Conservation (phyloP, 805 yeast genomes). For the Kockiozyma suomiensis region DNA sequence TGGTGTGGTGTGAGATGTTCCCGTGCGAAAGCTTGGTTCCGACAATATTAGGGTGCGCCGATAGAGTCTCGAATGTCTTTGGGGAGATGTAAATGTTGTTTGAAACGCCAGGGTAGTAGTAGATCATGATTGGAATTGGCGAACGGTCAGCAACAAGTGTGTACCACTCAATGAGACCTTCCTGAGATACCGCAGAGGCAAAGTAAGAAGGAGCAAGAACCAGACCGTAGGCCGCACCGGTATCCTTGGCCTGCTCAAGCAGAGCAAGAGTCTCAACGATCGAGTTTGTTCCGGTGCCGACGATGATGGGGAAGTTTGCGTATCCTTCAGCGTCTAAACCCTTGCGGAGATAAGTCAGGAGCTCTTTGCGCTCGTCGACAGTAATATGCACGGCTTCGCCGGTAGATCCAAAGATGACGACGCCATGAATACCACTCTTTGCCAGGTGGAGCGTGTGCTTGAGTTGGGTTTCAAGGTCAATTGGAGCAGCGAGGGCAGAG, state of each 20-base stretch:
- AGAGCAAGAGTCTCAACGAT: constrained; percentile 49
- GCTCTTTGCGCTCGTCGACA: constrained; percentile 47
- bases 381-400: constrained; percentile 59
- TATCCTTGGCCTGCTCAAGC: constrained; percentile 37
- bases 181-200: constrained; percentile 50
- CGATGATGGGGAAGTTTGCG: constrained; percentile 49
- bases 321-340: constrained; percentile 45
- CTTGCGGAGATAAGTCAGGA: constrained; percentile 38
- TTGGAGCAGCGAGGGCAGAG: constrained; percentile 27
- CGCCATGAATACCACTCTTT: constrained; percentile 52
- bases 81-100: constrained; percentile 48
- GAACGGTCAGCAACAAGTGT: constrained; percentile 50
- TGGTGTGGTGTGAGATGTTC: constrained; percentile 52
- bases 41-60: constrained; percentile 51
- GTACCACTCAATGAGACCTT: constrained; percentile 52
- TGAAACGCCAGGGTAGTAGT: constrained; percentile 56
- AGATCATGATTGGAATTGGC: constrained; percentile 50
- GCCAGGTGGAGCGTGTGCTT: constrained; percentile 50
- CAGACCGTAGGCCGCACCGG: constrained; percentile 40
- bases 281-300: constrained; percentile 54
- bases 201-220: constrained; percentile 54
- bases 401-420: constrained; percentile 56
- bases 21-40: constrained; percentile 58
- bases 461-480: constrained; percentile 52
- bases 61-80: constrained; percentile 47